These are phyloP conservation scores for Lactuca saligna DNA, from an alignment of 129 eudicot genomes.

Conservation along the genomic window DNA sequence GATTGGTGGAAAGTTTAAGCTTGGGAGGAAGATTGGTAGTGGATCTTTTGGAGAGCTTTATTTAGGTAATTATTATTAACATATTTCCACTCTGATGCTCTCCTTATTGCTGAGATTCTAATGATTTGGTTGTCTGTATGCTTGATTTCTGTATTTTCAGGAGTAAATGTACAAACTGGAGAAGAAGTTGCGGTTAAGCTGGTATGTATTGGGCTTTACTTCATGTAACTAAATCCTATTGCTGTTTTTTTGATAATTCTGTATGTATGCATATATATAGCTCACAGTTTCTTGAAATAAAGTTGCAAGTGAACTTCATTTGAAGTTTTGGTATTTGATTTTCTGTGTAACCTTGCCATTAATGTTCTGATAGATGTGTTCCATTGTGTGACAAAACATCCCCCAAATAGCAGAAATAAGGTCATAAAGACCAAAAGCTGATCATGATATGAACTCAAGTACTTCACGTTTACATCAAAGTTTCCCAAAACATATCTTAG, in stretches of 20 bases:
- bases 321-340: background rate
- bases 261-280: background rate
- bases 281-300: background rate
- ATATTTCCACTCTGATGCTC: background rate
- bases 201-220: constrained; percentile 44
- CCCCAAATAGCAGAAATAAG: no score
- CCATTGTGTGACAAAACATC: no score
- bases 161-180: constrained; percentile 79
- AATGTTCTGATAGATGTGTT: background rate
- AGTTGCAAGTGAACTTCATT: background rate
- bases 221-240: background rate
- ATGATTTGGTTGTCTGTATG: background rate
- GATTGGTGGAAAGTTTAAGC: constrained; percentile 87
- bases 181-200: constrained; percentile 93
- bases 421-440: no score
- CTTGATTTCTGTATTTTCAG: constrained; percentile 32
- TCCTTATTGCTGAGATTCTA: background rate
- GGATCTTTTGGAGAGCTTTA: constrained; percentile 94
- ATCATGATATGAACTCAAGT: no score
- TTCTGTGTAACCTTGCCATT: background rate
- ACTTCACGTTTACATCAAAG: no score
- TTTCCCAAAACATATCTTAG: no score
- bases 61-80: constrained; percentile 47
- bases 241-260: constrained; percentile 1
- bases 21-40: constrained; percentile 89